A percentile compares a stretch with the other conserved stretches of the same genome.
Conservation (phyloP, 768 basidiomycete genomes). For the Vishniacozyma victoriae region DNA sequence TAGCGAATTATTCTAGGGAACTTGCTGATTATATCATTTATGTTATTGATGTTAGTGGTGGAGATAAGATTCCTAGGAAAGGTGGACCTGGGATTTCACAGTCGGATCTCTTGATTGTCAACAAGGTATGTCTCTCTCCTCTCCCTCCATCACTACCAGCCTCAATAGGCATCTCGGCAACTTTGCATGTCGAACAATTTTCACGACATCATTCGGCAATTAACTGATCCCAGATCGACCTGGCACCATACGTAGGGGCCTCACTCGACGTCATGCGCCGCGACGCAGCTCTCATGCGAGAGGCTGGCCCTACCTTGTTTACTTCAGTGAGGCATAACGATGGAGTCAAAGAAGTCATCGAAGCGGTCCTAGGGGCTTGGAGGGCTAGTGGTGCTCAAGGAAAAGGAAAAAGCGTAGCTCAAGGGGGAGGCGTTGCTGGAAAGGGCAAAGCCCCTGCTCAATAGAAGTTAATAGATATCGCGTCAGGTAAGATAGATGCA, state of each 20-base stretch:
- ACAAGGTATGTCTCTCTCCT: slow-evolving; percentile 61
- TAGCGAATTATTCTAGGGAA: slow-evolving; percentile 89
- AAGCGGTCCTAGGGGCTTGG: slow-evolving; percentile 85
- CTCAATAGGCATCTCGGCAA: not conserved
- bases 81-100: slow-evolving; percentile 92
- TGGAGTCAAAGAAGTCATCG: slow-evolving; percentile 74
- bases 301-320: slow-evolving; percentile 88
- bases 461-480: no score
- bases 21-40: slow-evolving; percentile 91
- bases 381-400: slow-evolving; percentile 51
- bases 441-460: no score
- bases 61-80: slow-evolving; percentile 97
- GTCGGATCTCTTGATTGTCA: slow-evolving; percentile 87
- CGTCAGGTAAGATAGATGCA: no score
- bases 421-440: no score
- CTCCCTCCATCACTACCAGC: not conserved
- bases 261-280: slow-evolving; percentile 91
- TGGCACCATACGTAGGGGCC: slow-evolving; percentile 85
- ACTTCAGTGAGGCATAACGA: slow-evolving; percentile 70
- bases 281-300: slow-evolving; percentile 88
- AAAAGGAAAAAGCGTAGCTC: no score
- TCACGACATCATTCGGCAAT: no score
- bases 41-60: slow-evolving; percentile 58
- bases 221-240: slow-evolving; percentile 62
- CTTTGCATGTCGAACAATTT: no score